Percentiles rank a stretch among this genome's conserved stretches.
phyloP scores from a whole-genome alignment of 2,329 filamentous ascomycete species.

The Cordyceps cateniannulata region DNA sequence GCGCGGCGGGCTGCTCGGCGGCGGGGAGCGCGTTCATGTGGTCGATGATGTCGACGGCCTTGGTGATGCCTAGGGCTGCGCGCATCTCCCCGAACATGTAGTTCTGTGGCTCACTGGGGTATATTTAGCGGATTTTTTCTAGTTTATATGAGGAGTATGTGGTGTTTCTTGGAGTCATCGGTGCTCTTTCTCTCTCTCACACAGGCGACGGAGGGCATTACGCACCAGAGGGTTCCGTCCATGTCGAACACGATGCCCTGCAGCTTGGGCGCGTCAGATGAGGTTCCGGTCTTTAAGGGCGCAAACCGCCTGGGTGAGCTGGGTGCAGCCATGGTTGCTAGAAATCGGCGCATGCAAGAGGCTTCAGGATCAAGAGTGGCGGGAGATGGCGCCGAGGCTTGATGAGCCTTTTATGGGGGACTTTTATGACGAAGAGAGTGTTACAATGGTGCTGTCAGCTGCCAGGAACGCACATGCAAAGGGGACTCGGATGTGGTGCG shows the following conservation, averaged over 20 bases:
- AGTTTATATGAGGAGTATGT: not conserved
- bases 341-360: conserved; percentile 21
- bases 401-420: conserved; percentile 10
- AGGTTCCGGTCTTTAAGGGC: conserved; percentile 39
- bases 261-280: conserved; percentile 37
- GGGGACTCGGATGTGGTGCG: not conserved
- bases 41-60: conserved; percentile 75
- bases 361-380: not conserved
- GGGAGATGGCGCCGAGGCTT: not conserved
- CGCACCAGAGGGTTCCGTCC: conserved; percentile 87
- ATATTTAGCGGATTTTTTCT: not conserved
- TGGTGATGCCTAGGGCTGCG: conserved; percentile 63
- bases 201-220: conserved; percentile 16
- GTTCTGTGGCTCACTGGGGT: conserved; percentile 71
- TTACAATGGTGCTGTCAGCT: not conserved
- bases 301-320: conserved; percentile 43
- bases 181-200: not conserved
- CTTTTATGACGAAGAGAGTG: not conserved
- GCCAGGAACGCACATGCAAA: not conserved
- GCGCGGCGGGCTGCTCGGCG: conserved; percentile 54
- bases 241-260: conserved; percentile 79
- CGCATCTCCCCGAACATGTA: conserved; percentile 96
- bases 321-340: conserved; percentile 36
- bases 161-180: not conserved
- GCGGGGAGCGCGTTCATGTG: conserved; percentile 71